A percentile compares a stretch with the other conserved stretches of the same genome.
phyloP scores from a whole-genome alignment of 73 alveolate genomes.

The Stentor roeselii region DNA sequence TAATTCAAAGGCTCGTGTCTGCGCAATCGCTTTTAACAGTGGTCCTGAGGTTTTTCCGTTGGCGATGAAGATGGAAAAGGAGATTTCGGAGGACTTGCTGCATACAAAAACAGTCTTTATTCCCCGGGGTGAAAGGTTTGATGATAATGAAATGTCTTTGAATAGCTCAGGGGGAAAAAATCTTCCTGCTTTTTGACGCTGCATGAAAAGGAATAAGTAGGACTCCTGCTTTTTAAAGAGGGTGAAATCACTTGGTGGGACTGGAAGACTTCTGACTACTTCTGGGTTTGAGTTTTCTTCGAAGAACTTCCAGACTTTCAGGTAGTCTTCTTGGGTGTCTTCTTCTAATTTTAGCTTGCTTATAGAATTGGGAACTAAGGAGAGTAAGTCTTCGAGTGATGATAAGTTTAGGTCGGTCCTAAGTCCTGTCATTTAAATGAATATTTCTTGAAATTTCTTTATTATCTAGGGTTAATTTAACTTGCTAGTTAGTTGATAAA shows the following conservation, averaged over 20 bases:
- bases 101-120: conserved; percentile 34
- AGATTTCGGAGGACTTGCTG: conserved; percentile 55
- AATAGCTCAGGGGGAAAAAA: conserved; percentile 97
- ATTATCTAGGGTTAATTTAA: too few relatives aligned
- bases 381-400: too few relatives aligned
- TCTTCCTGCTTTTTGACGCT: conserved; percentile 73
- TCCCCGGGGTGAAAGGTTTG: conserved; percentile 50
- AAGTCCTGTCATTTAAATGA: too few relatives aligned
- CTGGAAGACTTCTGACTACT: neutral
- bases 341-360: too few relatives aligned
- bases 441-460: too few relatives aligned
- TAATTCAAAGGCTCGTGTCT: conserved; percentile 89
- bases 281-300: neutral
- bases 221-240: conserved; percentile 37
- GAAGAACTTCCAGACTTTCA: conserved; percentile 24
- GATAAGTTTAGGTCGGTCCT: too few relatives aligned
- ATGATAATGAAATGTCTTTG: conserved; percentile 67
- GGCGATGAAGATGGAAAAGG: conserved; percentile 94
- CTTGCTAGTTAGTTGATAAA: too few relatives aligned
- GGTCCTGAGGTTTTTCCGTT: conserved; percentile 94
- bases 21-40: conserved; percentile 80
- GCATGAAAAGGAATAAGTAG: conserved; percentile 72
- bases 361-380: too few relatives aligned
- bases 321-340: neutral
- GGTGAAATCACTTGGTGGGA: neutral